A percentile compares a stretch with the other conserved stretches of the same genome.
phyloP scores from a whole-genome alignment of 805 yeast species.

The Monosporozyma yasuniensis region DNA sequence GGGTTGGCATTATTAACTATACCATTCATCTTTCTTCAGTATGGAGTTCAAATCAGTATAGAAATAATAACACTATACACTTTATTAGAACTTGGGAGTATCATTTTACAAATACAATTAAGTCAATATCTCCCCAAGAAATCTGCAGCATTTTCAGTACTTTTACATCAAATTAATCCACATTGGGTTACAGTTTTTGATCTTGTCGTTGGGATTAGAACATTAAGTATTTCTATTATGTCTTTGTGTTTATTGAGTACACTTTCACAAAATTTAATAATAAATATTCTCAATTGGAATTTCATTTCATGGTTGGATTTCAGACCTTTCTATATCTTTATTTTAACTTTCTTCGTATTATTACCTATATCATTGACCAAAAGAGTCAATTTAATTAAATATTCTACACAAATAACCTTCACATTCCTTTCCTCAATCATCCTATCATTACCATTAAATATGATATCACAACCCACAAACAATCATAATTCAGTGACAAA shows the following conservation, averaged over 20 bases:
- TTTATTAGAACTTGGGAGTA: slow-evolving; percentile 33
- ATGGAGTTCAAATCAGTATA: not conserved
- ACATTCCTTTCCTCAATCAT: not conserved
- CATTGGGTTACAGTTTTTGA: slow-evolving; percentile 53
- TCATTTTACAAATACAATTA: slow-evolving; percentile 52
- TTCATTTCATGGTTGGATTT: not conserved
- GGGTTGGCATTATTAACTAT: not conserved
- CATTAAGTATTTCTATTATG: slow-evolving; percentile 61
- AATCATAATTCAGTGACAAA: not conserved
- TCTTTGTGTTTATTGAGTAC: slow-evolving; percentile 65
- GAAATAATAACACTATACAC: not conserved
- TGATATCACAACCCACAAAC: not conserved
- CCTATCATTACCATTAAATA: not conserved
- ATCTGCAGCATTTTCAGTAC: slow-evolving; percentile 57
- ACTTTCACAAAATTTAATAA: slow-evolving; percentile 43
- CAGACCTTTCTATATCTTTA: not conserved
- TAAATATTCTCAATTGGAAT: not conserved
- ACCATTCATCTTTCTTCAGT: not conserved
- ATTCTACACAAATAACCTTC: not conserved
- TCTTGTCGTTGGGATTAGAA: slow-evolving; percentile 58
- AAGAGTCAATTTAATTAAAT: not conserved
- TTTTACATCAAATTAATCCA: slow-evolving; percentile 54
- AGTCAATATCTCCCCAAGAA: slow-evolving; percentile 41
- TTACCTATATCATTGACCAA: not conserved
- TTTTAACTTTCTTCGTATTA: not conserved